Evolutionary conservation across 345 rosid genomes (phyloP), one percentile per base, ranked within the genome.

Genomic region (Melastoma malabathricum): DNA sequence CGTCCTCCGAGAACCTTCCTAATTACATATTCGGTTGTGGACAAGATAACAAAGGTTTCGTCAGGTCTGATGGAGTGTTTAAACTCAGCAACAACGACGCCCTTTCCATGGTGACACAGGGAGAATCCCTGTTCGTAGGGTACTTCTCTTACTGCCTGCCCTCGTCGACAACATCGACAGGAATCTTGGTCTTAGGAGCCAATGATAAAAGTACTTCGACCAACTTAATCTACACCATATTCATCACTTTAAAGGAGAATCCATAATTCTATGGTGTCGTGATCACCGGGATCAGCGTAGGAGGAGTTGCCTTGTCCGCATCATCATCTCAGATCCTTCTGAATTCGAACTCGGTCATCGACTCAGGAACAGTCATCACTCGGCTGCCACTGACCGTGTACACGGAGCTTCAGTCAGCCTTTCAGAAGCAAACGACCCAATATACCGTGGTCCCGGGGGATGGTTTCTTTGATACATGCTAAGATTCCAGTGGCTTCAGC

Each of bases 91-190:
- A 19, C 7, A 47, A 25, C 13, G 29, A 10, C 0, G 9, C 3
- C 16, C 6, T 27, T 27, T 51, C 68, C 1, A 34, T 68, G 3
- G 5, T 56, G 20, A 41, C 41, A 9, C 77, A 68, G 48, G 46
- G 55, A 18, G 12, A 15, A 14, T 1, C 18, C 2, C 5, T 2
- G 1, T 64, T 27, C 14, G 41, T n/a, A 0, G 9, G 19, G n/a
- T 10, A 20, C 14, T 72, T 72, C 59, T 68, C 70, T 14, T 68
- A 72, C 51, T 61, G 73, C 63, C 65, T 72, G 29, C 70, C 69
- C 8, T 17, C 54, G 13, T 15, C 29, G 1, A 16, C 47, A 43
- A 48, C 53, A 34, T 18, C 54, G 4, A 4, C 20, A 6, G 66
- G 73, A 5, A 27, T 48, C 16, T 19, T 69, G 15, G 31, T 14